Evolutionary conservation across 768 basidiomycete species (phyloP).

Genomic region (Strobilomyces confusus): DNA sequence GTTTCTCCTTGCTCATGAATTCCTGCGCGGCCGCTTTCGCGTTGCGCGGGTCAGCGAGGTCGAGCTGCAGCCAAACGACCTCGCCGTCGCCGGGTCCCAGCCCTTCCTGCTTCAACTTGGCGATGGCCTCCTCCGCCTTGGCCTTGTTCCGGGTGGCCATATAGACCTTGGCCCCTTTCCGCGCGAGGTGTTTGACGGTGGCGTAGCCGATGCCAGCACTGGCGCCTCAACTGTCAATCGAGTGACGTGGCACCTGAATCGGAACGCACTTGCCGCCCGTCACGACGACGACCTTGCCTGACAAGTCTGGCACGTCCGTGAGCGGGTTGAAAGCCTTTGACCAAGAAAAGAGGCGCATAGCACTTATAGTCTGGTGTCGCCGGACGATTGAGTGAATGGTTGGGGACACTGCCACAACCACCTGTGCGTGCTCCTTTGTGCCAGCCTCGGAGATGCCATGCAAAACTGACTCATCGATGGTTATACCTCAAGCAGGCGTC

Average conservation of each 20-base stretch:
- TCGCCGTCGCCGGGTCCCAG: constrained; percentile 43
- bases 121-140: constrained; percentile 47
- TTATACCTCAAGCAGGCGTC: too few relatives aligned
- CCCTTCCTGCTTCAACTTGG: constrained; percentile 40
- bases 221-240: background rate
- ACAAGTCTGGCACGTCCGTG: constrained; percentile 34
- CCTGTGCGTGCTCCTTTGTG: too few relatives aligned
- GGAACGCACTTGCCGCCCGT: constrained; percentile 52
- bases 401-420: too few relatives aligned
- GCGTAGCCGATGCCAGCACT: constrained; percentile 49
- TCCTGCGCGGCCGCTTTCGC: constrained; percentile 48
- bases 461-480: too few relatives aligned
- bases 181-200: constrained; percentile 49
- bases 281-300: constrained; percentile 45
- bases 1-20: constrained; percentile 45
- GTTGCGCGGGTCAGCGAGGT: constrained; percentile 45
- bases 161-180: constrained; percentile 56
- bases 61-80: constrained; percentile 47
- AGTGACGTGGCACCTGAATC: too few relatives aligned
- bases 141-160: constrained; percentile 48
- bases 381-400: too few relatives aligned
- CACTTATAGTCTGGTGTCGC: too few relatives aligned
- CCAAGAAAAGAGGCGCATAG: constrained; percentile 19
- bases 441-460: too few relatives aligned
- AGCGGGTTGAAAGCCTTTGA: constrained; percentile 30